Base-by-base conservation (phyloP, 2,329 filamentous ascomycete species). In the Colletotrichum eleusines region DNA sequence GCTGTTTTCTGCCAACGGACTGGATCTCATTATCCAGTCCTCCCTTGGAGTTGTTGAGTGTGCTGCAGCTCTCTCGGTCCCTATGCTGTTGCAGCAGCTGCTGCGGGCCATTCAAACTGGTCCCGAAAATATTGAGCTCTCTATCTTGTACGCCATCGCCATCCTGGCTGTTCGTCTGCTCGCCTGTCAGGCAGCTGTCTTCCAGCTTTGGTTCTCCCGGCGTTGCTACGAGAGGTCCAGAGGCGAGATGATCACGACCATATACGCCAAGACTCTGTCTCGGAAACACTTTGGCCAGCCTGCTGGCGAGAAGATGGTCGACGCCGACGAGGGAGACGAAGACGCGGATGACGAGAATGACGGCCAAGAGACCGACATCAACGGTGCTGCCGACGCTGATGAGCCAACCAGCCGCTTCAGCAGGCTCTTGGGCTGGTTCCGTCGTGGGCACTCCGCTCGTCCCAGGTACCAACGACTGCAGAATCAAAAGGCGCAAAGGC, bases 241-340 rank as follows among this genome's bases (percentile, higher is more conserved):
- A 58, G 94, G 94, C 5, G 94, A 97, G 80, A 89, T 95, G 87
- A 92, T 95, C 69, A 95, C 92, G 20, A 94, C 94, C 88, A 85
- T 95, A 16, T 94, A 94, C 76, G 92, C 94, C 76, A 95, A 95
- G 79, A 92, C 91, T 0, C 78, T 94, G 16, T 87, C 88, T 12
- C 83, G 92, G 8, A 94, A 94, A 79, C 83, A 81, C 1, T 84
- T 84, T 70, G 83, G 81, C 78, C 4, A 80, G 78, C 50, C 77
- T 20, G 60, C 65, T 5, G 76, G 33, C 38, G 74, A 61, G 70
- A 77, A 73, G 42, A 53, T 63, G 57, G 26, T 38, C 1, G 51
- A 65, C 35, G 50, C 9, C n/a, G 46, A 60, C 1, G n/a, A n/a
- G 53, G 76, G 61, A 70, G 80, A 74, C 48, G 76, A 74, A 69